Evolutionary conservation across 2,329 filamentous ascomycete genomes (phyloP), one percentile per base, ranked within the genome.

Genomic region (Akanthomyces dipterigenus): DNA sequence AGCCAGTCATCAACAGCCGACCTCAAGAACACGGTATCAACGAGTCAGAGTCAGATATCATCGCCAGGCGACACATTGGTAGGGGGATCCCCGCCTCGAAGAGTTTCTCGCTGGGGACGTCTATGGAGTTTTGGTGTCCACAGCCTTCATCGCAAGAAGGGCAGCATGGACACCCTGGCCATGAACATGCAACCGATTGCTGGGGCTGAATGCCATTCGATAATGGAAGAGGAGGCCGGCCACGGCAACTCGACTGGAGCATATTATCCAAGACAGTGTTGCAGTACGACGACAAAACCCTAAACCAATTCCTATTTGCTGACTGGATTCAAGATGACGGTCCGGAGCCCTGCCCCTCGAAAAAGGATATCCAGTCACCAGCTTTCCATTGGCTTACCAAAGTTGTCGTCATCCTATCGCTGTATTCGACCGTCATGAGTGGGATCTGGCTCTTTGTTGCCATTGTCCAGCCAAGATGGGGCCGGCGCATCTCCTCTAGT

Each of bases 401-500:
- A 12, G 77, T 73, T 0, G 74, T 83, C 16, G 67, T 81, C 20
- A 49, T 72, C 1, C 68, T 84, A 1, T 86, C 85, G 0, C 57
- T 89, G 1, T 88, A 88, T 66, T 88, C 86, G 0, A 88, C 86
- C 0, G 64, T 82, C 2, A 76, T 88, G 59, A 88, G 85, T n/a
- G 82, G 79, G 0, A 72, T 89, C n/a, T 91, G 87, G 77, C 74
- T 92, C 1, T 73, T 81, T 1, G 77, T 88, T 5, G 85, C 88
- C 0, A 73, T 89, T 12, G 69, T 77, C 1, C 85, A 85, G 62
- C 88, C 88, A 0, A 76, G 82, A 64, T 92, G 85, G 73, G 86
- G 86, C 9, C 75, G 75, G 9, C 71, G 66, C 2, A 86, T 92
- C 49, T 80, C 79, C 0, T 76, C 77, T 1, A 78, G 79, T 14